These are phyloP conservation scores for Phytophthora capsici DNA, from an alignment of 352 stramenopile genomes.

Conservation along the genomic window DNA sequence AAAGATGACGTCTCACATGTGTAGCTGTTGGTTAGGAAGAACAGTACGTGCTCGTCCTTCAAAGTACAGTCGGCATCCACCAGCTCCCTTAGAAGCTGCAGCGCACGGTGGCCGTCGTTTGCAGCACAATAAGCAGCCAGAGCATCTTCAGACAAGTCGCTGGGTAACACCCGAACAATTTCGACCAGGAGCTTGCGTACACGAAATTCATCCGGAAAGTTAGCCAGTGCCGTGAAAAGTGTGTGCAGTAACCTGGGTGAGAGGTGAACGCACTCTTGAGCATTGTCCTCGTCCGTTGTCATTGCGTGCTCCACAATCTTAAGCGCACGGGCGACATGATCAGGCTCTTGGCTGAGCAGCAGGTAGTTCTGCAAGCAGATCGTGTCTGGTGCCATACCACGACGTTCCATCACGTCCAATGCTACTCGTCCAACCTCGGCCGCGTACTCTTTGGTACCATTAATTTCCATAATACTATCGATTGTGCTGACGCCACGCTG, in stretches of 20 bases:
- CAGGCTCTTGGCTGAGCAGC: conserved; percentile 42
- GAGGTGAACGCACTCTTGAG: conserved; percentile 31
- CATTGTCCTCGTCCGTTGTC: background rate
- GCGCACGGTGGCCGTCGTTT: conserved; percentile 33
- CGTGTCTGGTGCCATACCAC: conserved; percentile 41
- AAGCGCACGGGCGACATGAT: conserved; percentile 44
- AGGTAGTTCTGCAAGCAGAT: conserved; percentile 56
- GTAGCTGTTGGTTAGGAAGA: conserved; percentile 66
- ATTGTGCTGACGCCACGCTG: background rate
- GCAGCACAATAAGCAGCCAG: conserved; percentile 66
- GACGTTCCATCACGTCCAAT: conserved; percentile 46
- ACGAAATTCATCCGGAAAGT: conserved; percentile 39
- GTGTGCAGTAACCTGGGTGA: conserved; percentile 59
- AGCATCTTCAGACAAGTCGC: conserved; percentile 48
- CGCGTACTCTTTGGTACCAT: conserved; percentile 15
- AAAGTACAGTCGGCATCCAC: conserved; percentile 41
- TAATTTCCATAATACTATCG: background rate
- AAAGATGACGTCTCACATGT: conserved; percentile 21
- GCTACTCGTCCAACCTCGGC: conserved; percentile 33
- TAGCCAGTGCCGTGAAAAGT: conserved; percentile 51
- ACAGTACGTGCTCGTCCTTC: conserved; percentile 60
- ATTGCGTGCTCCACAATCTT: conserved; percentile 45
- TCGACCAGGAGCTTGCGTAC: conserved; percentile 54
- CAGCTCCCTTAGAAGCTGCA: conserved; percentile 51
- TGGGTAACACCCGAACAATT: conserved; percentile 47